Percentiles rank a stretch among this genome's conserved stretches.
phyloP scores from a whole-genome alignment of 805 yeast genomes.

The Kregervanrija fluxuum region DNA sequence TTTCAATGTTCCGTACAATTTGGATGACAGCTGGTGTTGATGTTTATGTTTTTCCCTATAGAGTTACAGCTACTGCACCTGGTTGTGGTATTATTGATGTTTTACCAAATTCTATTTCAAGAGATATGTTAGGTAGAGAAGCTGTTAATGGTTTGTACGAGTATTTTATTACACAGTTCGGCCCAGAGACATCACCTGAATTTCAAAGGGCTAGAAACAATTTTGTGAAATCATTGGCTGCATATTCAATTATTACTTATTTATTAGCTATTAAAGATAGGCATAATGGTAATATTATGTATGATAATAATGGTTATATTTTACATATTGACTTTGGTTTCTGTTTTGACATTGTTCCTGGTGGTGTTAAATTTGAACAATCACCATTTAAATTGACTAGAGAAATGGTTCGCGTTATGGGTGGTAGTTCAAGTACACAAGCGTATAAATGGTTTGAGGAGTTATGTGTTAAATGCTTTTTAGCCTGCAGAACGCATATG shows the following conservation, averaged over 20 bases:
- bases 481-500: conserved; percentile 83
- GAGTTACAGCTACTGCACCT: conserved; percentile 98
- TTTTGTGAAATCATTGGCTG: conserved; percentile 90
- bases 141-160: conserved; percentile 96
- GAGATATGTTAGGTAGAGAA: conserved; percentile 98
- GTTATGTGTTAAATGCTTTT: conserved; percentile 84
- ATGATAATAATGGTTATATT: conserved; percentile 91
- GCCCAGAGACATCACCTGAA: conserved; percentile 85
- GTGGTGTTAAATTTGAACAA: conserved; percentile 97
- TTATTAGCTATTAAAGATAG: conserved; percentile 92
- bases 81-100: conserved; percentile 99
- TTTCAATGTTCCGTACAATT: conserved; percentile 84
- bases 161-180: conserved; percentile 85
- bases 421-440: conserved; percentile 80
- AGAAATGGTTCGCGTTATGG: conserved; percentile 95
- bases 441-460: conserved; percentile 94
- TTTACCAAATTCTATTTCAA: conserved; percentile 85
- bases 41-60: conserved; percentile 82
- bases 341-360: conserved; percentile 98
- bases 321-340: conserved; percentile 97
- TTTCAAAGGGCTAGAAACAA: conserved; percentile 90
- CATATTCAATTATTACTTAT: conserved; percentile 87
- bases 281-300: conserved; percentile 96
- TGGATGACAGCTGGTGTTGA: conserved; percentile 88
- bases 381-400: conserved; percentile 95